Percentiles rank a stretch among this genome's conserved stretches.
Conservation (phyloP, 345 rosid genomes). For the Salix exigua region DNA sequence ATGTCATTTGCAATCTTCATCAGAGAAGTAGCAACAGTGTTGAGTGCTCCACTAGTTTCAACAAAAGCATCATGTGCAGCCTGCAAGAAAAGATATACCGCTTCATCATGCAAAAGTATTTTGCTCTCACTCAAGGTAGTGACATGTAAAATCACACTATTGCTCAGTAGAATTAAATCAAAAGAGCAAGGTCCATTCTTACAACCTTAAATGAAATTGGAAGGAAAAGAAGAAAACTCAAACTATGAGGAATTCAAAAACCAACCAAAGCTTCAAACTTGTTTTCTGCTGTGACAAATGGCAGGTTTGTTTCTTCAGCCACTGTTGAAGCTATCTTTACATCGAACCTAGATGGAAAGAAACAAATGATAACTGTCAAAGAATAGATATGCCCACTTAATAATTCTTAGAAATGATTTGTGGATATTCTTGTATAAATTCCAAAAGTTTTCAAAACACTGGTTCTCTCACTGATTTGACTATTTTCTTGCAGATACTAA, state of each 20-base stretch:
- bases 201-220: neutral
- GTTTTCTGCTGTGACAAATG: slow-evolving; percentile 93
- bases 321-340: slow-evolving; percentile 86
- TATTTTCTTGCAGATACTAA: neutral
- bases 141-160: neutral
- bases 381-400: neutral
- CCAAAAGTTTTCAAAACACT: neutral
- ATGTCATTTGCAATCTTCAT: slow-evolving; percentile 96
- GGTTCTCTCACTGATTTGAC: neutral
- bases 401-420: neutral
- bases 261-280: slow-evolving; percentile 97
- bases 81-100: slow-evolving; percentile 31
- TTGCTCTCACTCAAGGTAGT: slow-evolving; percentile 2
- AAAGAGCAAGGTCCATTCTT: neutral
- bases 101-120: slow-evolving; percentile 10
- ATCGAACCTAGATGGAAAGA: slow-evolving; percentile 62
- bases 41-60: slow-evolving; percentile 89
- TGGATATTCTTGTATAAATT: neutral
- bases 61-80: slow-evolving; percentile 99
- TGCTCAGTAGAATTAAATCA: slow-evolving; percentile 7
- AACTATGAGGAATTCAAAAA: slow-evolving; percentile 12
- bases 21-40: slow-evolving; percentile 70
- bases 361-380: neutral
- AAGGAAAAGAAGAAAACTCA: slow-evolving; percentile 4
- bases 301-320: slow-evolving; percentile 85